Evolutionary conservation across 2,329 filamentous ascomycete species (phyloP), one percentile per base, ranked within the genome.

Genomic region (Colletotrichum cereale): DNA sequence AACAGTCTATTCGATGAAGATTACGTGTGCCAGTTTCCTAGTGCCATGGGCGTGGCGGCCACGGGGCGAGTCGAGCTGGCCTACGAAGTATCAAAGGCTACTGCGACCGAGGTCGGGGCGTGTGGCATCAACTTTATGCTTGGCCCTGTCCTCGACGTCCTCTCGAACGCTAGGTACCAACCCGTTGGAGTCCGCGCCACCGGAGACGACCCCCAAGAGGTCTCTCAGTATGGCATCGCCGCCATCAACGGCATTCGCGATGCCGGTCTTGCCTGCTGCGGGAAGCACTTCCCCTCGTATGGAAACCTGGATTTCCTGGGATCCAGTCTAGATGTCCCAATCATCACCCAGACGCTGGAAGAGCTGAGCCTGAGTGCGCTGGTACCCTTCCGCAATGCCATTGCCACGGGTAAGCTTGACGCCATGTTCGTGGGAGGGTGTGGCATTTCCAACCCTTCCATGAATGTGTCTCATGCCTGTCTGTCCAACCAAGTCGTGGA

Each of bases 111-210:
- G 81, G 89, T 98, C 36, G 91, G 93, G 57, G 95, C 96, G 14
- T 96, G 97, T 76, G 96, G 96, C 40, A 93, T 99, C 77, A 99
- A 99, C 79, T 91, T 97, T 84, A 97, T 98, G 78, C 90, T 99
- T 69, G 96, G 96, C 0, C 96, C 96, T 0, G 95, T 97, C 50
- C 84, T 99, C 6, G 96, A 99, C 81, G 96, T 98, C 5, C 86
- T 98, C 68, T 98, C 94, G 61, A 98, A 98, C 81, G 93, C 94
- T 60, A 90, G 94, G 52, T 96, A 96, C 79, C 95, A 98, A 79
- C 95, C 94, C 1, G 84, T 98, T 6, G 95, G 96, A 10, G 96
- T 98, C 7, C 90, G 96, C 68, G 95, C 96, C 42, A 93, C 92
- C 24, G 94, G 96, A 6, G 96, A 98, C 78, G 95, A 99, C 76